These are phyloP conservation scores for Mortierella sp. DNA, from an alignment of 371 early-diverging fungal genomes.

Conservation along the genomic window DNA sequence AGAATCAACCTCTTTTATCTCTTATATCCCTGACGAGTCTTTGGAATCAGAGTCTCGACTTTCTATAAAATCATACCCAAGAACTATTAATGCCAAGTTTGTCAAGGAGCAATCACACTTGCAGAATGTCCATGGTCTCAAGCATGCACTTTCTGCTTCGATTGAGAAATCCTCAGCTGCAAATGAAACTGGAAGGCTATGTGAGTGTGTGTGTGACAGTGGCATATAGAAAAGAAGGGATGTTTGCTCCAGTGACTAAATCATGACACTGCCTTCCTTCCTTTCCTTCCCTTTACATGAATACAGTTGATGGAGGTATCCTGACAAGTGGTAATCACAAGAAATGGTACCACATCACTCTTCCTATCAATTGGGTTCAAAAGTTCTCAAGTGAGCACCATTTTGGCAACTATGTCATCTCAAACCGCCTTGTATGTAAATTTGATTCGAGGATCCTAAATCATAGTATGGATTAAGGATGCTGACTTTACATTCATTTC, in stretches of 20 bases:
- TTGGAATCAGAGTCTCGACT: neutral
- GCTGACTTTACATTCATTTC: neutral
- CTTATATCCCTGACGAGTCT: conserved; percentile 1
- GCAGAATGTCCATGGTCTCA: conserved; percentile 34
- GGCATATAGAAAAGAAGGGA: neutral
- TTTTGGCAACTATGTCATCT: conserved; percentile 62
- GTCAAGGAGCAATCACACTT: conserved; percentile 34
- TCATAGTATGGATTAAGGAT: neutral
- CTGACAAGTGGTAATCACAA: conserved; percentile 50
- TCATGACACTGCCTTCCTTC: neutral
- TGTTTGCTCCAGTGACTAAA: too few relatives aligned
- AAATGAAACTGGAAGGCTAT: conserved; percentile 29
- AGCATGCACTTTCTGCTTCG: conserved; percentile 40
- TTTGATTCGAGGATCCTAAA: neutral
- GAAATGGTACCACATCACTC: conserved; percentile 39
- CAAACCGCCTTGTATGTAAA: conserved; percentile 55
- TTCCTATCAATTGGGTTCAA: conserved; percentile 53
- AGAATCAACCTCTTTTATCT: conserved; percentile 11
- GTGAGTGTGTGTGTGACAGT: conserved; percentile 22
- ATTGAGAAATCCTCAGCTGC: conserved; percentile 35
- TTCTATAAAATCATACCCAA: conserved; percentile 18
- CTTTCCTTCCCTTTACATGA: neutral
- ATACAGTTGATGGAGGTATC: conserved; percentile 52
- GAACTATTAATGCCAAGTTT: conserved; percentile 46
- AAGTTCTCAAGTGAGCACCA: conserved; percentile 59